Base-by-base conservation (phyloP, 129 eudicot species). In the Flaveria trinervia region DNA sequence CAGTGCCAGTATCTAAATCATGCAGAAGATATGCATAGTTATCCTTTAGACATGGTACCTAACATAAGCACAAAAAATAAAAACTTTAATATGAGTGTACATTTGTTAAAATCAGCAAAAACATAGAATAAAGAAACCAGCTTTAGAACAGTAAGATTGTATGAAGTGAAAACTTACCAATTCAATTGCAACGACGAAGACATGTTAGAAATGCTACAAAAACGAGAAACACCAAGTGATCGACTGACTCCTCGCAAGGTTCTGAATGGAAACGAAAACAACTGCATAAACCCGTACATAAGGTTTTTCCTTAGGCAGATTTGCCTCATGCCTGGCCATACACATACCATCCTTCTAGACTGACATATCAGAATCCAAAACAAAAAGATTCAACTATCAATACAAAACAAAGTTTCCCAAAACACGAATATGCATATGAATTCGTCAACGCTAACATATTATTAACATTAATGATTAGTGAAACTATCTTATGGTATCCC, bases 1-100 rank as follows among this genome's bases (percentile, higher is more conserved):
- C 98, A 44, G 96, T 93, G 30, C 98, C 98, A 44, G 98, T 93
- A 79, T 88, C 88, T 82, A 88, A 72, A 83, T 93, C 98, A 76
- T 92, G 94, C 78, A 90, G 80, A 45, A 90, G 85, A 83, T 90
- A 93, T 45, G 96, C 96, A 82, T 90, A 90, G 73, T 93, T 93
- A 80, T 93, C 98, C 78, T 76, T 76, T 68, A 93, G 89, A 74
- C 98, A 93, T 55, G 98, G 96, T 59, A 93, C 92, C 98, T 82
- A 67, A 45, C 68, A 79, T 66, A 52, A 75, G 1, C 55, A 46
- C 70, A 71, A n/a, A 41, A 66, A 8, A 9, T 12, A 64, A 72
- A 36, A 72, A 43, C 18, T 51, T 61, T 28, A 66, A 51, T 43
- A 65, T 4, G 14, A 18, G 10, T 3, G n/a, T 65, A 46, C 26